Evolutionary conservation across 1,139 yeast species (phyloP), one percentile per base, ranked within the genome.

Genomic region (Yamadazyma diospyri): DNA sequence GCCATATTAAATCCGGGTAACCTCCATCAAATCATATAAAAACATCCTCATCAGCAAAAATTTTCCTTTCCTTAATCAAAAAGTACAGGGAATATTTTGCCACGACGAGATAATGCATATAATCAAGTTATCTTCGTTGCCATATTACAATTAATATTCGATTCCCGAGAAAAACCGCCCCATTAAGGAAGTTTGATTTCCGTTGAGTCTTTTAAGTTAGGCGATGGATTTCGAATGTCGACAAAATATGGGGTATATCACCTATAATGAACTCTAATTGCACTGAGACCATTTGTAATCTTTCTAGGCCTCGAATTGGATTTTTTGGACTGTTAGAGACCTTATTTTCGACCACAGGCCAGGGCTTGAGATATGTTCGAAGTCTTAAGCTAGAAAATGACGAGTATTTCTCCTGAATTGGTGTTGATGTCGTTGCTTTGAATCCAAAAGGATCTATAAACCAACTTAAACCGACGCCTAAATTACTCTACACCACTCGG

Each of bases 91-190:
- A 73, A 72, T 63, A 69, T 46, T 72, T 73, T 76, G 81, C 81
- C 81, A 76, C 81, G 81, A 64, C 80, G 80, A 63, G 72, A 61
- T 71, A 68, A 74, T 69, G 77, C 59, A 69, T 43, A 69, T 64
- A 62, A 65, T 70, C 78, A 72, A 74, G 78, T 74, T 71, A 70
- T 64, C 59, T 66, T 63, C 80, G 81, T 75, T 76, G 81, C 81
- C 81, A 76, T 74, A 69, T 71, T 46, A 46, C 45, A 43, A 29
- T 29, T 13, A 11, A 31, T 27, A 42, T 32, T 36, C 53, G 55
- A 64, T 74, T 76, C 79, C 80, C 62, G 73, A 77, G 63, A 48
- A 38, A 33, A 36, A 20, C 19, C 15, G 21, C 61, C 72, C 79
- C 74, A 69, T 60, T 61, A 63, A 73, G 81, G 81, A 76, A 76